Evolutionary conservation across 2,329 filamentous ascomycete genomes (phyloP), one percentile per base, ranked within the genome.

Genomic region (Didymella arachidicola): DNA sequence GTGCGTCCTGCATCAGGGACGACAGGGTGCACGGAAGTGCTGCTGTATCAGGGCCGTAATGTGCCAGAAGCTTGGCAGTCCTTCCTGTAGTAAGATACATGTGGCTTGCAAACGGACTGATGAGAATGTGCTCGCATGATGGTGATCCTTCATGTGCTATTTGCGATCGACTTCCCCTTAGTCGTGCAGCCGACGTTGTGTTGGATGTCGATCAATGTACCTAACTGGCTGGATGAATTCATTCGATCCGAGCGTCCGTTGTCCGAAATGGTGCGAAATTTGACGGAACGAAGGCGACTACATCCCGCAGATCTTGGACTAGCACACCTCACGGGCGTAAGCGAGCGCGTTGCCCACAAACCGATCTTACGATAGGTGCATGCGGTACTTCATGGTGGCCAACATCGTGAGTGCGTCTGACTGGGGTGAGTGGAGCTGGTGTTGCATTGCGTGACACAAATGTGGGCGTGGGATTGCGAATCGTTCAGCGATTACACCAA

Each of bases 191-290:
- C 47, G 51, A 55, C 46, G 19, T 46, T 46, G 27, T 34, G 39
- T 36, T 49, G 34, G 16, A 46, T 54, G 56, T 51, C 45, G 22
- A 51, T 25, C 32, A n/a, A 45, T n/a, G 26, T 45, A 29, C 22
- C 26, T 50, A 19, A 59, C 50, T 59, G 56, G 50, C 56, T 51
- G 56, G 56, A 11, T 54, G 19, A 50, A 50, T 42, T 38, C 45
- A 41, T 27, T n/a, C 29, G 41, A 53, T 39, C 44, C 41, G 32
- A 48, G 56, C 48, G 53, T 51, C 46, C 26, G 36, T 36, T 29
- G 48, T 48, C 48, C 55, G 48, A 58, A 32, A 47, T 44, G 48
- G 49, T 45, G 50, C 56, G 56, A 59, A 42, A 59, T 59, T 59
- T 27, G 56, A 59, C 45, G 56, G 50, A 46, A 46, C 39, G 27